Percentiles rank a stretch among this genome's conserved stretches.
These are phyloP conservation scores for Zymoseptoria brevis DNA, from an alignment of 2,329 filamentous ascomycete genomes.

Conservation along the genomic window DNA sequence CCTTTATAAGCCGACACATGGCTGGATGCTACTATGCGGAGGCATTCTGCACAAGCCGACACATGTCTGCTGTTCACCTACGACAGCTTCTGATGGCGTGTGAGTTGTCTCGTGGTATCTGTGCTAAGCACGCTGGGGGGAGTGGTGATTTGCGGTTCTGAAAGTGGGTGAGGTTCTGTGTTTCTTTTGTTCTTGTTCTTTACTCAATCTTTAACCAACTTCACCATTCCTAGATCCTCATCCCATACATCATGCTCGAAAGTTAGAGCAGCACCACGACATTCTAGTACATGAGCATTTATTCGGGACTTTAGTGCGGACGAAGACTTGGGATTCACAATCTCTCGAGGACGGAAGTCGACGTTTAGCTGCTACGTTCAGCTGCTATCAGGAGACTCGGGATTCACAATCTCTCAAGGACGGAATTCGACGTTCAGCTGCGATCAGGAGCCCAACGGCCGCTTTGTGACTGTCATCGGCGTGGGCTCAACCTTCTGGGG, in stretches of 20 bases:
- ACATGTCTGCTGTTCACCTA: not conserved
- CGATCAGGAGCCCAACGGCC: not conserved
- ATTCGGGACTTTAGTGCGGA: too few species aligned
- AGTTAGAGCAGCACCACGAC: too few species aligned
- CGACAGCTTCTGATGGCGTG: not conserved
- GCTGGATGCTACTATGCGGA: too few species aligned
- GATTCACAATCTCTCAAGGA: too few species aligned
- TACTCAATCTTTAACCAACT: not conserved
- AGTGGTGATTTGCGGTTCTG: not conserved
- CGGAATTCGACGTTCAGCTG: not conserved
- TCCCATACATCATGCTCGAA: too few species aligned
- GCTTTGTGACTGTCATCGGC: too few species aligned
- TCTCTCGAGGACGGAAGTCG: too few species aligned
- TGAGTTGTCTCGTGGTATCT: not conserved
- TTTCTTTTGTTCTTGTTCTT: not conserved
- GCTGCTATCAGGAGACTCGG: too few species aligned
- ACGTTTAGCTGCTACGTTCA: too few species aligned
- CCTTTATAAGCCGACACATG: not conserved
- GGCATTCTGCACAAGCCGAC: not conserved
- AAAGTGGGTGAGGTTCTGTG: not conserved
- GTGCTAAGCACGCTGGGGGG: not conserved
- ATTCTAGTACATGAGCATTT: too few species aligned
- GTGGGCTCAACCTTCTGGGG: not conserved
- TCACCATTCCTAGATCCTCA: not conserved
- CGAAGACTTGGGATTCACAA: too few species aligned